Conservation (phyloP, 2,329 filamentous ascomycete species). For the Aspergillus sp. region DNA sequence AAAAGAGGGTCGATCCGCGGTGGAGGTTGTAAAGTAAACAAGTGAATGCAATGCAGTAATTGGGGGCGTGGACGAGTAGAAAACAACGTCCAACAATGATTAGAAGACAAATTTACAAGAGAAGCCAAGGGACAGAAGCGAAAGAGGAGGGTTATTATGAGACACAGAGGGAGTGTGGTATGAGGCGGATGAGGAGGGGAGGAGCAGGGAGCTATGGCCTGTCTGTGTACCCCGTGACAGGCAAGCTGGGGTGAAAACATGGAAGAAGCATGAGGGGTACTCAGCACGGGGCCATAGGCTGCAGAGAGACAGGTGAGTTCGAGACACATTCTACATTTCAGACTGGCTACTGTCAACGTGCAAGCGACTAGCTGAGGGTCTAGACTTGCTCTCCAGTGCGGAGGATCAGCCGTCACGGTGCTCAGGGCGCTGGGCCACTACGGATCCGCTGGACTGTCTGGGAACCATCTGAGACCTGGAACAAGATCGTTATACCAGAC, state of each 20-base stretch:
- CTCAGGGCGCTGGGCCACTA: background rate
- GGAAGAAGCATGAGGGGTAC: slow-evolving; percentile 12
- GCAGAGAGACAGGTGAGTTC: slow-evolving; percentile 7
- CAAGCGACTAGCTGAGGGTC: background rate
- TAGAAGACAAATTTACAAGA: background rate
- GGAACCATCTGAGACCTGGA: no score
- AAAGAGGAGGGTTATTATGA: background rate
- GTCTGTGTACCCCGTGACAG: slow-evolving; percentile 14
- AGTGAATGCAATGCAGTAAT: slow-evolving; percentile 1
- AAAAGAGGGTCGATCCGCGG: background rate
- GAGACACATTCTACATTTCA: background rate
- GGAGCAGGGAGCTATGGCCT: slow-evolving; percentile 10
- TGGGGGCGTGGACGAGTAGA: background rate
- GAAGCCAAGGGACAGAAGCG: background rate
- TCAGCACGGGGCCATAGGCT: slow-evolving; percentile 5
- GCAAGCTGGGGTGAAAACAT: slow-evolving; percentile 16
- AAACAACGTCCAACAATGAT: background rate
- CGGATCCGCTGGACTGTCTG: no score
- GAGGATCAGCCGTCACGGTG: slow-evolving; percentile 2
- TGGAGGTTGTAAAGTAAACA: background rate
- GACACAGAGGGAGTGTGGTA: background rate
- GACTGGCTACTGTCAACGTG: background rate
- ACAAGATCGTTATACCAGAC: no score
- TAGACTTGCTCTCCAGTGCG: slow-evolving; percentile 4
- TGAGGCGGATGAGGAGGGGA: background rate